Conservation (phyloP, 345 rosid species). For the Erodium maritimum region DNA sequence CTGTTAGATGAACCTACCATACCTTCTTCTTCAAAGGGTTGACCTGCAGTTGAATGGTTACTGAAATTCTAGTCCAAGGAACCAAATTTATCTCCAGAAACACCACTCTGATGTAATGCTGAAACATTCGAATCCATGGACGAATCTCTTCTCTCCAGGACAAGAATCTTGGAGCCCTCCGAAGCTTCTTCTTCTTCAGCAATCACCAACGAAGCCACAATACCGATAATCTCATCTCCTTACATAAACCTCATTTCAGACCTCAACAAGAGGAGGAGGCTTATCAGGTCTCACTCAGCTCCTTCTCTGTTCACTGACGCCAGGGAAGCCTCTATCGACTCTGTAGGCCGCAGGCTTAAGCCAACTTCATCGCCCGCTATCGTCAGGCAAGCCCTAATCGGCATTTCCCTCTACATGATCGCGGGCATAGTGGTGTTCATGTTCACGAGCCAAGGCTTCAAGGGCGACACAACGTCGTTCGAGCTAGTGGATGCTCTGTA, state of each 20-base stretch:
- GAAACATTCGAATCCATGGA: slow-evolving; percentile 19
- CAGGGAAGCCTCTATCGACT: slow-evolving; percentile 14
- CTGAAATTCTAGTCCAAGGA: too few species aligned
- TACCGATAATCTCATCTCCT: slow-evolving; percentile 29
- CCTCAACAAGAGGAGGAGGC: slow-evolving; percentile 27
- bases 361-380: slow-evolving; percentile 29
- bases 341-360: slow-evolving; percentile 15
- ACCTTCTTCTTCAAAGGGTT: not conserved
- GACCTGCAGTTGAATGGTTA: slow-evolving; percentile 12
- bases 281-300: slow-evolving; percentile 36
- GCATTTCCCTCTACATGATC: slow-evolving; percentile 30
- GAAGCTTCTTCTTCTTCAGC: too few species aligned
- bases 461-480: slow-evolving; percentile 25
- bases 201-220: slow-evolving; percentile 20
- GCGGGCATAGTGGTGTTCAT: slow-evolving; percentile 23
- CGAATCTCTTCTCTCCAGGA: slow-evolving; percentile 25
- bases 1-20: not conserved
- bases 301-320: slow-evolving; percentile 39
- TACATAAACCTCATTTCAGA: slow-evolving; percentile 29
- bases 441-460: slow-evolving; percentile 22
- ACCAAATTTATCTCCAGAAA: not conserved
- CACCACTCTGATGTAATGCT: not conserved
- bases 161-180: slow-evolving; percentile 4
- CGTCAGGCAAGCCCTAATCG: slow-evolving; percentile 42
- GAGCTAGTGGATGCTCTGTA: slow-evolving; percentile 49